These are phyloP conservation scores for Solanum acaule DNA, from an alignment of 257 asterid genomes.

Conservation along the genomic window DNA sequence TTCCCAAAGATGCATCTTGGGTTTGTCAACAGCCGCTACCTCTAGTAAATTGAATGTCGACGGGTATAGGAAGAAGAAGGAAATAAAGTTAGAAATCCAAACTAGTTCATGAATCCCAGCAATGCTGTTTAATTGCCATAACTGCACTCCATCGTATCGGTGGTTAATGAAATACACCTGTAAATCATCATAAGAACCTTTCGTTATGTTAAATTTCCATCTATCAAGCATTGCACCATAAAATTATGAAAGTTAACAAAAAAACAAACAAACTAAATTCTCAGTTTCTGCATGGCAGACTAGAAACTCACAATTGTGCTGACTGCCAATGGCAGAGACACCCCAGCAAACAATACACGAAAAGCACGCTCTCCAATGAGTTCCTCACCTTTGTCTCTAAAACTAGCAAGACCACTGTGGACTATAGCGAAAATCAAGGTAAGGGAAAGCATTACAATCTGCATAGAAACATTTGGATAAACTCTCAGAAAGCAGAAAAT, in stretches of 20 bases:
- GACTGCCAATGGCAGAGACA: slow-evolving; percentile 87
- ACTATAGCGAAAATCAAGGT: slow-evolving; percentile 69
- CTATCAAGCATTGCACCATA: neutral
- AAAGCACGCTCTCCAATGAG: slow-evolving; percentile 90
- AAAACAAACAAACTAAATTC: neutral
- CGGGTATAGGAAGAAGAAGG: slow-evolving; percentile 85
- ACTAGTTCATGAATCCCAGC: slow-evolving; percentile 66
- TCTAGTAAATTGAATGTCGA: slow-evolving; percentile 91
- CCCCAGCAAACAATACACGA: slow-evolving; percentile 94
- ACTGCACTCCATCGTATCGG: slow-evolving; percentile 91
- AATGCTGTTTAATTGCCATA: slow-evolving; percentile 85
- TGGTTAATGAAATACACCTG: slow-evolving; percentile 96
- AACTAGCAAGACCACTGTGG: slow-evolving; percentile 97
- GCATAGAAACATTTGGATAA: slow-evolving; percentile 12
- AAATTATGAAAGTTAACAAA: neutral
- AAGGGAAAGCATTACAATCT: slow-evolving; percentile 73
- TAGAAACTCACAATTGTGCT: slow-evolving; percentile 77
- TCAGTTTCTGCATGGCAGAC: neutral
- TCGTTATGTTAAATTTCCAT: neutral
- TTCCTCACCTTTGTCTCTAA: slow-evolving; percentile 93
- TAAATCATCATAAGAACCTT: slow-evolving; percentile 1
- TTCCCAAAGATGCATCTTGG: slow-evolving; percentile 99
- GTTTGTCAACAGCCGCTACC: slow-evolving; percentile 97
- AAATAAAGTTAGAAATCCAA: slow-evolving; percentile 66
- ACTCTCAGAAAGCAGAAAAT: neutral